Evolutionary conservation across 139 green algal species (phyloP).

Genomic region (Volvox reticuliferus): DNA sequence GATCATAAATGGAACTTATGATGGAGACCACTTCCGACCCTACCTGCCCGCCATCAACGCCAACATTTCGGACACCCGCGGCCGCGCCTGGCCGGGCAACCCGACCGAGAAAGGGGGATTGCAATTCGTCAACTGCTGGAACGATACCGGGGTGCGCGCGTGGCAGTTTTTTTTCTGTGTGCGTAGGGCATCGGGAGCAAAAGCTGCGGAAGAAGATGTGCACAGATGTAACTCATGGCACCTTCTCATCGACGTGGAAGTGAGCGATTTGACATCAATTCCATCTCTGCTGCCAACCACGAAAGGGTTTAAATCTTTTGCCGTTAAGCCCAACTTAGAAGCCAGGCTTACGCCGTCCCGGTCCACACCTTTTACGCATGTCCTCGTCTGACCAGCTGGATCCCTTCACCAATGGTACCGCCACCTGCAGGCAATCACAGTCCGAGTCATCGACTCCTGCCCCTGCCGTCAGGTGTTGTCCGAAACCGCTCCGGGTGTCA

Average conservation of each 20-base stretch:
- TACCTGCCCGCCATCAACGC: slow-evolving; percentile 59
- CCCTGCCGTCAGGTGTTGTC: slow-evolving; percentile 64
- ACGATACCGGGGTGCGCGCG: slow-evolving; percentile 3
- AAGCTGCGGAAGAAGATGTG: too few species aligned
- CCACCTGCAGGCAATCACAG: slow-evolving; percentile 24
- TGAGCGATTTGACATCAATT: too few species aligned
- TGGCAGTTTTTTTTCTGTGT: background rate
- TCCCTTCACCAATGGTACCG: too few species aligned
- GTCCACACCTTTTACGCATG: too few species aligned
- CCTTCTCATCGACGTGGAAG: too few species aligned
- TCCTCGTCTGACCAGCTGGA: too few species aligned
- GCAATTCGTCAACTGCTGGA: slow-evolving; percentile 51
- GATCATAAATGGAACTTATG: slow-evolving; percentile 38
- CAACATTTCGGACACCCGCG: slow-evolving; percentile 46
- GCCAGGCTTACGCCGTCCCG: too few species aligned
- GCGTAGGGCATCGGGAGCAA: too few species aligned
- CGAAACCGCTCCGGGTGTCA: slow-evolving; percentile 60
- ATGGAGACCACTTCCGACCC: slow-evolving; percentile 55
- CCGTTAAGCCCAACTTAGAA: too few species aligned
- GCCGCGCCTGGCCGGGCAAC: slow-evolving; percentile 64
- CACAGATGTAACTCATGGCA: too few species aligned
- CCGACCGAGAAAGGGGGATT: slow-evolving; percentile 24
- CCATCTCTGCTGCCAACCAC: too few species aligned
- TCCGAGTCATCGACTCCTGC: slow-evolving; percentile 70
- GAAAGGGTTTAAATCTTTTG: too few species aligned